phyloP scores from a whole-genome alignment of 176 grass and related monocot species.

The bread wheat (Triticum aestivum) region DNA sequence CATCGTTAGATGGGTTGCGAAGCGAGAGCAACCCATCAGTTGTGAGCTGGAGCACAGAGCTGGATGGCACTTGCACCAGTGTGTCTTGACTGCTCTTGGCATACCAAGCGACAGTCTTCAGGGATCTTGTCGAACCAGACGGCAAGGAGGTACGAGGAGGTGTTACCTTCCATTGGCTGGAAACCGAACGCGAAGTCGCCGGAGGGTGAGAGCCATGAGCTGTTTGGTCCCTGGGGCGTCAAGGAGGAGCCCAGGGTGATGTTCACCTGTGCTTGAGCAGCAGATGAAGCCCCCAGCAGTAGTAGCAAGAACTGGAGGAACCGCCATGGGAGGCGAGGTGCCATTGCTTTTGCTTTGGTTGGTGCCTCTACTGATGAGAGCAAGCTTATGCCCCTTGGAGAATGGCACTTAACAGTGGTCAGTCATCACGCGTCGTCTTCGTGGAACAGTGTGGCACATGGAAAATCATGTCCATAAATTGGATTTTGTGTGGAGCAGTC shows the following conservation, averaged over 20 bases:
- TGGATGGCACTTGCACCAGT: neutral
- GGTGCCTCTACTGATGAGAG: neutral
- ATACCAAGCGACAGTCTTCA: neutral
- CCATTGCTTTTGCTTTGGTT: neutral
- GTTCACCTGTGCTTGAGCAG: conserved; percentile 20
- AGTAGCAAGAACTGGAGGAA: conserved; percentile 13
- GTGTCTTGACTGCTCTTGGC: neutral
- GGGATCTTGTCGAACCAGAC: conserved; percentile 24
- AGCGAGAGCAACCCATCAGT: neutral
- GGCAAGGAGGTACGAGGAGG: neutral
- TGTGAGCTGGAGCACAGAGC: neutral
- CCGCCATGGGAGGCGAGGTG: neutral
- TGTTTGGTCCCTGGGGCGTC: neutral
- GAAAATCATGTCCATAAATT: neutral
- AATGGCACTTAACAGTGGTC: neutral
- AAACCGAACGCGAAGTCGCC: conserved; percentile 22
- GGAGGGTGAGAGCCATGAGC: conserved; percentile 22
- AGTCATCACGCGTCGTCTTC: neutral
- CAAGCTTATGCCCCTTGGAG: neutral
- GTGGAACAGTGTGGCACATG: neutral
- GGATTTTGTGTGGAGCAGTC: neutral
- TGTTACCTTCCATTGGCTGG: neutral
- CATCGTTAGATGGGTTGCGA: neutral
- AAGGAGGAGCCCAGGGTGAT: conserved; percentile 22
- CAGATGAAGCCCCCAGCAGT: neutral